A percentile compares a stretch with the other conserved stretches of the same genome.
Evolutionary conservation across 495 filamentous ascomycete species (phyloP).

Genomic region (Echria macrotheca): DNA sequence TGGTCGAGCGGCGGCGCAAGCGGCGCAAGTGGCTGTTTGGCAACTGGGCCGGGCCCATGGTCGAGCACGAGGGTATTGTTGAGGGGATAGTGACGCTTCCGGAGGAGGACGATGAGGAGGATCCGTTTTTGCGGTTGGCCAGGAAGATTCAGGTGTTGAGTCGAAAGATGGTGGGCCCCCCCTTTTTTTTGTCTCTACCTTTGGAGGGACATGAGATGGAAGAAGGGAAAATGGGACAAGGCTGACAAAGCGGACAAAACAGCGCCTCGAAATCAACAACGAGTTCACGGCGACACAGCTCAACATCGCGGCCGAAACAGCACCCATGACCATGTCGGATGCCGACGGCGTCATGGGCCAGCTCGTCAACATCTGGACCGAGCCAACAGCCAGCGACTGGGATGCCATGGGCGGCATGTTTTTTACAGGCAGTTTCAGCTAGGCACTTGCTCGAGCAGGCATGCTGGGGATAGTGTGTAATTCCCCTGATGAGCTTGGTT

Average conservation of each 20-base stretch:
- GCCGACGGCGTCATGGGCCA: conserved; percentile 19
- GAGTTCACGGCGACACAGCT: conserved; percentile 7
- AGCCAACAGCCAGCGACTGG: conserved; percentile 5
- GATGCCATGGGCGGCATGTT: conserved; percentile 55
- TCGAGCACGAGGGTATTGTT: background rate
- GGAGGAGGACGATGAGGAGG: conserved; percentile 6
- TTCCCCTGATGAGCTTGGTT: too few species aligned
- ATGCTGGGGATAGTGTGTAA: too few species aligned
- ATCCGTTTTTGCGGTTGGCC: conserved; percentile 15
- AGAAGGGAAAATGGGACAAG: too few species aligned
- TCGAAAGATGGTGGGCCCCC: conserved; percentile 8
- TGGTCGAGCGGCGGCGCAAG: conserved; percentile 8
- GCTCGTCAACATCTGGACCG: conserved; percentile 16
- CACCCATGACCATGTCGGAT: conserved; percentile 14
- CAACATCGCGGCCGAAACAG: conserved; percentile 4
- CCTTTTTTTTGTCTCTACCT: background rate
- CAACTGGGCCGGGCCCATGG: background rate
- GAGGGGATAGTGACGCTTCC: background rate
- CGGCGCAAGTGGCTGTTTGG: background rate
- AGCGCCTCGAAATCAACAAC: conserved; percentile 13
- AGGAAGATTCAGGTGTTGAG: conserved; percentile 13
- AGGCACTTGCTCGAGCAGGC: too few species aligned
- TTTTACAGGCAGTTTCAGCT: conserved; percentile 43
- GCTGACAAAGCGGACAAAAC: background rate
- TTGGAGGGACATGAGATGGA: too few species aligned